Percentiles rank a stretch among this genome's conserved stretches.
These are phyloP conservation scores for Spizellomyces sp. DNA, from an alignment of 192 early-diverging fungal genomes.

Conservation along the genomic window DNA sequence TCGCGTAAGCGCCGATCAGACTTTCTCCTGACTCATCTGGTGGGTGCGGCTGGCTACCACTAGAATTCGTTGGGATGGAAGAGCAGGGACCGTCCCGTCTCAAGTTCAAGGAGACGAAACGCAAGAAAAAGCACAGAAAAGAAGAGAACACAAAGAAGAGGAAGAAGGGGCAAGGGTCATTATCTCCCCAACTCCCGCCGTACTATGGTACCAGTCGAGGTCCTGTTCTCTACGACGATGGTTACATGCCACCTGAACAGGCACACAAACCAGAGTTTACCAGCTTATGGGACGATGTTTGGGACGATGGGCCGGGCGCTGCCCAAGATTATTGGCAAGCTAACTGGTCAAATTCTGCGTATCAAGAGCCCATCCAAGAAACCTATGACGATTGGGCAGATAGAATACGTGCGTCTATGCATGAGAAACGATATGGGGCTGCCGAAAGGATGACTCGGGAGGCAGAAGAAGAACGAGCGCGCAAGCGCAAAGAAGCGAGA, in stretches of 20 bases:
- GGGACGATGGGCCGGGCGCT: constrained; percentile 1
- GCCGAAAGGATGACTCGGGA: neutral
- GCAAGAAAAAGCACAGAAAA: neutral
- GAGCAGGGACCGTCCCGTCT: neutral
- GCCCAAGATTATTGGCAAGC: constrained; percentile 21
- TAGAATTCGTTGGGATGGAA: no score
- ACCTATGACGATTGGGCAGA: constrained; percentile 27
- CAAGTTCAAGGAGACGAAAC: neutral
- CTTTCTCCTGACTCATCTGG: no score
- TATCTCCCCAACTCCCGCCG: neutral
- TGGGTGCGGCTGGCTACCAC: no score
- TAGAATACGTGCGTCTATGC: constrained; percentile 12
- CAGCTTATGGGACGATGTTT: constrained; percentile 21
- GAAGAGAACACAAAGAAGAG: neutral
- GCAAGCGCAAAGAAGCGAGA: neutral
- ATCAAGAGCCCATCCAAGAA: neutral
- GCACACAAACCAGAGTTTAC: constrained; percentile 1
- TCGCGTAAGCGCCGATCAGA: no score
- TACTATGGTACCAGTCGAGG: neutral
- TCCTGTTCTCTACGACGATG: neutral
- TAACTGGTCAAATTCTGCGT: constrained; percentile 6
- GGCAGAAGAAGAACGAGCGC: neutral
- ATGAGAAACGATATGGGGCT: neutral
- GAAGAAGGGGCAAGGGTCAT: neutral
- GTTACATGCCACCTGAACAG: neutral